Conservation (phyloP, 495 filamentous ascomycete genomes). For the Neurospora hispaniola region DNA sequence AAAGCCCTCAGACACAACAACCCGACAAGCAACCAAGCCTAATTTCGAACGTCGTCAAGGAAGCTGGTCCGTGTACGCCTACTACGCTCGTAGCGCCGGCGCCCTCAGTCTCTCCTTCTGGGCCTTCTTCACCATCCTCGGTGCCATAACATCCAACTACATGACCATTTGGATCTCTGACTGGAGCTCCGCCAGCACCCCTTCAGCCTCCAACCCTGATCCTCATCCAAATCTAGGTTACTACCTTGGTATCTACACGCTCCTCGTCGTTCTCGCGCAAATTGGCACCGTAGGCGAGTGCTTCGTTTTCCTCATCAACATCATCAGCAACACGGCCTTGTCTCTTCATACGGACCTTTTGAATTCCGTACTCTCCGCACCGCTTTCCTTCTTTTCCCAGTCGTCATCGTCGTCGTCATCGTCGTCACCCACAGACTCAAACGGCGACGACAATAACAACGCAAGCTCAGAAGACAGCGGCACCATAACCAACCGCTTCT, state of each 20-base stretch:
- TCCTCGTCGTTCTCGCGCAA: conserved; percentile 30
- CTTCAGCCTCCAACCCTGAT: conserved; percentile 10
- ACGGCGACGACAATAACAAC: not conserved
- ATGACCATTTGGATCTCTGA: not conserved
- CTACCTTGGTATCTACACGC: conserved; percentile 46
- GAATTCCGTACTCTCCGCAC: not conserved
- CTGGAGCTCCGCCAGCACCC: not conserved
- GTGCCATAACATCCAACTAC: not conserved
- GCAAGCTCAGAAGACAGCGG: conserved; percentile 11
- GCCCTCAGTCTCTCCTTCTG: not conserved
- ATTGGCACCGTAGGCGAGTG: not conserved
- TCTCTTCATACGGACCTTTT: conserved; percentile 9
- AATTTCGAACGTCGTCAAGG: not conserved
- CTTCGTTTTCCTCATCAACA: not conserved
- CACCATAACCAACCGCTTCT: conserved; percentile 25
- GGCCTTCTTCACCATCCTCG: conserved; percentile 2
- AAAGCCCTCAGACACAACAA: not conserved
- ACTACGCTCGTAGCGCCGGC: conserved; percentile 4
- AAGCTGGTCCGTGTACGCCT: conserved; percentile 7
- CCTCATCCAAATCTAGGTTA: conserved; percentile 35
- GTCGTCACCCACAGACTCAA: not conserved
- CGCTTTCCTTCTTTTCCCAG: not conserved
- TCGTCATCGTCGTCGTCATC: not conserved
- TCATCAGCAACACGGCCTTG: conserved; percentile 6
- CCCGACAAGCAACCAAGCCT: not conserved